Conservation (phyloP, 1,139 yeast genomes). For the Arxiozyma slooffiae region DNA sequence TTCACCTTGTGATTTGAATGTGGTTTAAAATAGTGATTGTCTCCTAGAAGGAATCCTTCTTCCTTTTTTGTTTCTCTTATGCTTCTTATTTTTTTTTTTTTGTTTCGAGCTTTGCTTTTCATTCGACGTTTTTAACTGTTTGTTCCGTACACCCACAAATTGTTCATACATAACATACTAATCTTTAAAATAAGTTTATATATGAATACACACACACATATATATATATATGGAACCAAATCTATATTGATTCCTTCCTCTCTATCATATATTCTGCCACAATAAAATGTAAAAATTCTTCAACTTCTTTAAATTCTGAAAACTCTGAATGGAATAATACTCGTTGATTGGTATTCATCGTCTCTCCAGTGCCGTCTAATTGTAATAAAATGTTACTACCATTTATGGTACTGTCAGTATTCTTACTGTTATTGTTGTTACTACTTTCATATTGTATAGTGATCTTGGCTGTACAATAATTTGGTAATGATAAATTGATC, state of each 20-base stretch:
- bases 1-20: neutral
- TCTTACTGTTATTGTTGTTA: constrained; percentile 5
- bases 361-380: too few species aligned
- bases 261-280: constrained; percentile 20
- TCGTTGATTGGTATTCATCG: neutral
- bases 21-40: neutral
- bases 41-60: neutral
- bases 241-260: neutral
- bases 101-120: neutral
- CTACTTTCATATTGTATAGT: constrained; percentile 9
- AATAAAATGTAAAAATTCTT: constrained; percentile 28
- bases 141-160: neutral
- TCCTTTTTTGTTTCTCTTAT: neutral
- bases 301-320: constrained; percentile 29
- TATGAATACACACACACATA: neutral
- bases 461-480: constrained; percentile 28
- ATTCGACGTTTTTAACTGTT: too few species aligned
- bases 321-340: constrained; percentile 23
- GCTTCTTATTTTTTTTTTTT: too few species aligned
- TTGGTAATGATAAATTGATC: constrained; percentile 22
- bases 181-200: too few species aligned
- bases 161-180: neutral
- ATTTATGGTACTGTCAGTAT: neutral
- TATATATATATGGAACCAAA: neutral
- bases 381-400: too few species aligned